A percentile compares a stretch with the other conserved stretches of the same genome.
Conservation (phyloP, 371 early-diverging fungal genomes). For the Mucor racemosus region DNA sequence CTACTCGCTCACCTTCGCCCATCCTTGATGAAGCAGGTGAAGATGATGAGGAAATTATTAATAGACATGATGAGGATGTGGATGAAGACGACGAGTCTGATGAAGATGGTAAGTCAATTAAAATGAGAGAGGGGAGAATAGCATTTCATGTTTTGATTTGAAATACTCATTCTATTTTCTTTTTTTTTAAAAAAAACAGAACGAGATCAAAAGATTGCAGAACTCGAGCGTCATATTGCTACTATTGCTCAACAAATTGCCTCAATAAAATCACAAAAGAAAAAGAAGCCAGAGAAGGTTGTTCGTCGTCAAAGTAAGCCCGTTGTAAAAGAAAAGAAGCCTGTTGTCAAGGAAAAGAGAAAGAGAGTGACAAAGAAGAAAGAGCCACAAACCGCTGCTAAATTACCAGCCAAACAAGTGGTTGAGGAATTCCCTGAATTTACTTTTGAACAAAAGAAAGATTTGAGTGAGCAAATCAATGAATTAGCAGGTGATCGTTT, state of each 20-base stretch:
- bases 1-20: constrained; percentile 17
- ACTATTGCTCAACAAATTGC: constrained; percentile 67
- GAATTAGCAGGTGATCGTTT: constrained; percentile 78
- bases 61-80: constrained; percentile 23
- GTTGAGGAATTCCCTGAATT: constrained; percentile 60
- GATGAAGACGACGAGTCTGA: constrained; percentile 36
- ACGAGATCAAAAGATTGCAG: constrained; percentile 63
- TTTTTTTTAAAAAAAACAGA: too few species aligned
- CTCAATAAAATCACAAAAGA: constrained; percentile 66
- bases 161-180: constrained; percentile 1
- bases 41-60: constrained; percentile 1
- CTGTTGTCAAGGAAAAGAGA: constrained; percentile 28
- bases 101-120: constrained; percentile 40
- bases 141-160: not conserved
- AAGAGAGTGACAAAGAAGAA: constrained; percentile 28
- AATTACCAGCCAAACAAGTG: constrained; percentile 16
- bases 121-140: not conserved
- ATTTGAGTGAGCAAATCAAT: constrained; percentile 85
- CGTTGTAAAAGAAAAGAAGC: constrained; percentile 31
- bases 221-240: constrained; percentile 67
- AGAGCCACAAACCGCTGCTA: not conserved
- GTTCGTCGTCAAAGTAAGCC: constrained; percentile 28
- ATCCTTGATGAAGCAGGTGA: constrained; percentile 20
- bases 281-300: constrained; percentile 51
- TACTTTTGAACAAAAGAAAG: constrained; percentile 89